These are phyloP conservation scores for Mastigamoeba balamuthi DNA, from an alignment of 78 protist genomes.

Conservation along the genomic window DNA sequence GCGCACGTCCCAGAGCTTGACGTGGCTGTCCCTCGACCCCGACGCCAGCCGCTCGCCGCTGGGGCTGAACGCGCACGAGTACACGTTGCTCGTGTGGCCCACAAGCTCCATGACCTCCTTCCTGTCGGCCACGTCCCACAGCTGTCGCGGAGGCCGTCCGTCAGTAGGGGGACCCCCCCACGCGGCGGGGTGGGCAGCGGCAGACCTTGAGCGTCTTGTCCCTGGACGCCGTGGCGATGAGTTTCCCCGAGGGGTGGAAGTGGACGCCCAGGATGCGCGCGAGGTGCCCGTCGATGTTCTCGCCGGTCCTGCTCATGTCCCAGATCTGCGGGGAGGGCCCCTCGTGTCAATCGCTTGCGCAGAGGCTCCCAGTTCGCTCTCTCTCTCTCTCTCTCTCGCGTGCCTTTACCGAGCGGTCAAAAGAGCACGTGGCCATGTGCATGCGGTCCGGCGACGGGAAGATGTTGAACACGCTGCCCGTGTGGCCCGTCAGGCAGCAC, in stretches of 20 bases:
- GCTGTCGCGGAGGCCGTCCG: not conserved
- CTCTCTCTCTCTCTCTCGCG: no score
- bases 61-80: not conserved
- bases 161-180: not conserved
- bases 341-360: no score
- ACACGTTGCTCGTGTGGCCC: not conserved
- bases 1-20: not conserved
- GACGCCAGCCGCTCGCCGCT: not conserved
- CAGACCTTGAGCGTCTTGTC: not conserved
- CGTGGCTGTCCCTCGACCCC: not conserved
- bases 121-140: not conserved
- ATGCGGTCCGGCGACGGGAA: constrained; percentile 2
- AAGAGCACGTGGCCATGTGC: constrained; percentile 20
- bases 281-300: not conserved
- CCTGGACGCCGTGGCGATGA: not conserved
- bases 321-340: not conserved
- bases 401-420: constrained; percentile 31
- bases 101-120: not conserved
- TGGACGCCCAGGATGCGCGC: not conserved
- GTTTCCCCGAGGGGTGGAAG: not conserved
- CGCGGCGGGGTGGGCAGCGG: no score
- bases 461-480: constrained; percentile 16
- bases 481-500: constrained; percentile 26
- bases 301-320: not conserved
- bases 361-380: no score